Evolutionary conservation across 192 early-diverging fungal species (phyloP).

Genomic region (Coemansia sp.): DNA sequence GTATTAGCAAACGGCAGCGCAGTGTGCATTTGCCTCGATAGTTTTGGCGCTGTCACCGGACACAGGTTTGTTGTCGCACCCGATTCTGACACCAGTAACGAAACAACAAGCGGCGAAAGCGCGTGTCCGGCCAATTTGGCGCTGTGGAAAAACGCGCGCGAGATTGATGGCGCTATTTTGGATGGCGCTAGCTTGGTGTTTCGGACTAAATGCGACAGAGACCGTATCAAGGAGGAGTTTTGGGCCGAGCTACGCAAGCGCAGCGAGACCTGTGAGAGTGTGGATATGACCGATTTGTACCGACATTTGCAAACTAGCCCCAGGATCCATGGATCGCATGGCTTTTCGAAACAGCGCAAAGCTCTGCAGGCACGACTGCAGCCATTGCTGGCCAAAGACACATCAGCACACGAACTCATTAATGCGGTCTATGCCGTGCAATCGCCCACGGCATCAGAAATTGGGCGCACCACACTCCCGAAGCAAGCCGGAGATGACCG

Average conservation of each 20-base stretch:
- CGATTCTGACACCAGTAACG: background rate
- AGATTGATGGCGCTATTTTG: slow-evolving; percentile 2
- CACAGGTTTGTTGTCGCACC: slow-evolving; percentile 7
- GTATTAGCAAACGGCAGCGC: background rate
- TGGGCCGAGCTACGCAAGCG: slow-evolving; percentile 29
- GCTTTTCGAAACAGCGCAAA: background rate
- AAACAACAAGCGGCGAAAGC: background rate
- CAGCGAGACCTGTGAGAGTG: slow-evolving; percentile 16
- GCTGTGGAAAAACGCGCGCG: background rate
- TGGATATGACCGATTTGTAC: slow-evolving; percentile 18
- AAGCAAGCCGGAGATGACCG: no score
- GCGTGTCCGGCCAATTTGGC: background rate
- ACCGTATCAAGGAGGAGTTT: background rate
- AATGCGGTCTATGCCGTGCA: background rate
- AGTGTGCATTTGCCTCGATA: slow-evolving; percentile 24
- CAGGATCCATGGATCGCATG: background rate
- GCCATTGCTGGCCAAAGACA: background rate
- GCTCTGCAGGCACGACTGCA: background rate
- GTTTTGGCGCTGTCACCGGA: slow-evolving; percentile 20
- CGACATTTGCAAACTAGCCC: background rate
- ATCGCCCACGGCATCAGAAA: no score
- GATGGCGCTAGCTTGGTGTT: slow-evolving; percentile 20
- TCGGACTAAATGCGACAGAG: slow-evolving; percentile 4
- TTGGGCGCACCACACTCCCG: no score
- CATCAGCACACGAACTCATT: slow-evolving; percentile 6